Percentiles rank a stretch among this genome's conserved stretches.
phyloP scores from a whole-genome alignment of 768 basidiomycete genomes.

The Russula earlei region DNA sequence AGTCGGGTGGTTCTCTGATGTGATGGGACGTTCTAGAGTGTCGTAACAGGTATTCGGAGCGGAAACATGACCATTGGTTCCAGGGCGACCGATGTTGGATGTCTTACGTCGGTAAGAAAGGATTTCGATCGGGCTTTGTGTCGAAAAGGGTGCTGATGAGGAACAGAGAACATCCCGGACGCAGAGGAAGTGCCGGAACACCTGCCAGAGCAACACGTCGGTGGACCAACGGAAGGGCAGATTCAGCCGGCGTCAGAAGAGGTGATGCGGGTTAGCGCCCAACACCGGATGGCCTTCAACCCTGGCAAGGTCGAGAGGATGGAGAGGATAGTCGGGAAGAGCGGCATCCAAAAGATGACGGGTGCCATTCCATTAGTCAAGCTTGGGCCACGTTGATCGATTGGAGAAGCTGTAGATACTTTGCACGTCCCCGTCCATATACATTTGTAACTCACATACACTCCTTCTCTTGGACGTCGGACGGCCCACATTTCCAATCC shows the following conservation, averaged over 20 bases:
- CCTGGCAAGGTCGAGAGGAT: constrained; percentile 10
- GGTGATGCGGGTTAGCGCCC: constrained; percentile 5
- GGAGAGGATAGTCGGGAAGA: constrained; percentile 14
- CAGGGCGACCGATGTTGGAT: constrained; percentile 17
- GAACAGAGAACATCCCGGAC: constrained; percentile 11
- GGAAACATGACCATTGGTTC: constrained; percentile 18
- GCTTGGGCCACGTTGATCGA: background rate
- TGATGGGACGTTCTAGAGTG: no score
- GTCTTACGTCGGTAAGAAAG: constrained; percentile 12
- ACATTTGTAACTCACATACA: no score
- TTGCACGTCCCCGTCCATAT: no score
- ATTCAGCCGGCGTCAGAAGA: constrained; percentile 14
- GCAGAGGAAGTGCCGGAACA: background rate
- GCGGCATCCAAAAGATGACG: constrained; percentile 8
- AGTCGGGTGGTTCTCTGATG: background rate
- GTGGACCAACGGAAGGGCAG: constrained; percentile 10
- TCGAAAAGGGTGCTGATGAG: background rate
- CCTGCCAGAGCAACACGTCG: constrained; percentile 3
- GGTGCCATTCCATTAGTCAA: constrained; percentile 13
- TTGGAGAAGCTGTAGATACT: background rate
- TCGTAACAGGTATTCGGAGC: constrained; percentile 13
- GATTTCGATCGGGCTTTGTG: background rate
- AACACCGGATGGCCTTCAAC: constrained; percentile 12
- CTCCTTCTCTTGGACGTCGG: no score
- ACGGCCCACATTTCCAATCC: no score